A percentile compares a stretch with the other conserved stretches of the same genome.
Conservation (phyloP, 805 yeast species). For the Starmerella floris region DNA sequence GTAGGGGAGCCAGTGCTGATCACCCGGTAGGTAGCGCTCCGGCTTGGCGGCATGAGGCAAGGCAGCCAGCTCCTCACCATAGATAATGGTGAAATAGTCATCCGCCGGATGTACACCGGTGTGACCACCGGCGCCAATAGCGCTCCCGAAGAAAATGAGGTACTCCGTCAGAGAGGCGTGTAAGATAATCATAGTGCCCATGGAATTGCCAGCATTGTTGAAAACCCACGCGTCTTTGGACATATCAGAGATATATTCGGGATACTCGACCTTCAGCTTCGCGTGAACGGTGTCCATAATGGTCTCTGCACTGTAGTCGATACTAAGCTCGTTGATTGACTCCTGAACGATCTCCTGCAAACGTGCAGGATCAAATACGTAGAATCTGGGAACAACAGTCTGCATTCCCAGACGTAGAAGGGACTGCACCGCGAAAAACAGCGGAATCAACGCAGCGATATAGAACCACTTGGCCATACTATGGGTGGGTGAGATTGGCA, state of each 20-base stretch:
- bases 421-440: constrained; percentile 14
- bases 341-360: constrained; percentile 50
- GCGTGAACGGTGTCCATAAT: constrained; percentile 30
- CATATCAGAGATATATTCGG: constrained; percentile 57
- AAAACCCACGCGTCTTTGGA: constrained; percentile 80
- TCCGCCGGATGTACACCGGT: constrained; percentile 93
- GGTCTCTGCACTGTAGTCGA: constrained; percentile 27
- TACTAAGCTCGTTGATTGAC: constrained; percentile 38
- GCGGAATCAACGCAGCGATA: constrained; percentile 14
- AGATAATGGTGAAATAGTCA: constrained; percentile 83
- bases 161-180: constrained; percentile 94
- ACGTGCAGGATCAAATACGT: constrained; percentile 53
- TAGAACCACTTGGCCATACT: constrained; percentile 5
- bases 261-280: constrained; percentile 49
- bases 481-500: too few relatives aligned
- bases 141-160: constrained; percentile 82
- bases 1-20: constrained; percentile 61
- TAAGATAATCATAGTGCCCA: constrained; percentile 82
- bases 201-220: constrained; percentile 97
- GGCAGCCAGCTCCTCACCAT: constrained; percentile 69
- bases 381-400: constrained; percentile 47
- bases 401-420: constrained; percentile 20
- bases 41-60: constrained; percentile 47
- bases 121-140: constrained; percentile 96
- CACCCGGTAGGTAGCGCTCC: constrained; percentile 75